Percentiles rank a stretch among this genome's conserved stretches.
These are phyloP conservation scores for Epichloe brachyelytri DNA, from an alignment of 2,329 filamentous ascomycete species.

Conservation along the genomic window DNA sequence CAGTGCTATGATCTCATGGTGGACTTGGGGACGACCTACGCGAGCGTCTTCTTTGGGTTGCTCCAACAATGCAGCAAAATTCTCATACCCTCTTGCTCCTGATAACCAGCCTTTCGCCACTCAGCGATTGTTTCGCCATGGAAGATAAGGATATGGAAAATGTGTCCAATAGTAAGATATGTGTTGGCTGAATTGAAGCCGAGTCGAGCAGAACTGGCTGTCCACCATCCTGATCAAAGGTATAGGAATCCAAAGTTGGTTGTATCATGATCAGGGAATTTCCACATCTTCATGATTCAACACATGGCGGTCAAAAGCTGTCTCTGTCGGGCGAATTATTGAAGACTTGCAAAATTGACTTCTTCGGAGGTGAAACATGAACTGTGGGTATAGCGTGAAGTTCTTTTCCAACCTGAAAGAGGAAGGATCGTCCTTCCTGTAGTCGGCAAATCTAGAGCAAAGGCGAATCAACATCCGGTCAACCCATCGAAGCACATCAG, in stretches of 20 bases:
- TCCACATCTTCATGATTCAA: slow-evolving; percentile 92
- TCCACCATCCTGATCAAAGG: slow-evolving; percentile 86
- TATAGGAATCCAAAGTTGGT: slow-evolving; percentile 92
- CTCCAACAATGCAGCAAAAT: slow-evolving; percentile 77
- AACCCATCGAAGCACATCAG: slow-evolving; percentile 96
- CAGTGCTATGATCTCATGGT: slow-evolving; percentile 3
- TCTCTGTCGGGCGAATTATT: slow-evolving; percentile 99
- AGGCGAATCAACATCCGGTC: slow-evolving; percentile 96
- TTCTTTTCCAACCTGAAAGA: slow-evolving; percentile 98
- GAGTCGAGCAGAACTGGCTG: slow-evolving; percentile 93
- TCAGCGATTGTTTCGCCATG: slow-evolving; percentile 96
- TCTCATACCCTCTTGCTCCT: slow-evolving; percentile 96
- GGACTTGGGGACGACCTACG: slow-evolving; percentile 37
- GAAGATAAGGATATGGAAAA: slow-evolving; percentile 99
- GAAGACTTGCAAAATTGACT: slow-evolving; percentile 98
- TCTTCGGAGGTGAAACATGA: slow-evolving; percentile 97
- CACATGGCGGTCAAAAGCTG: slow-evolving; percentile 96
- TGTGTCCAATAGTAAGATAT: slow-evolving; percentile 87
- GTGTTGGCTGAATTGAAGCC: slow-evolving; percentile 87
- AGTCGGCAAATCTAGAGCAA: slow-evolving; percentile 94
- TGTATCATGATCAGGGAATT: slow-evolving; percentile 99
- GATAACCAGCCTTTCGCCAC: slow-evolving; percentile 96
- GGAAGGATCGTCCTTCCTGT: slow-evolving; percentile 93
- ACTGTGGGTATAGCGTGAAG: slow-evolving; percentile 96
- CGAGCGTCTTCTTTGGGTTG: slow-evolving; percentile 94